Evolutionary conservation across 306 rosid genomes (phyloP).

Genomic region (Citrullus colocynthis): DNA sequence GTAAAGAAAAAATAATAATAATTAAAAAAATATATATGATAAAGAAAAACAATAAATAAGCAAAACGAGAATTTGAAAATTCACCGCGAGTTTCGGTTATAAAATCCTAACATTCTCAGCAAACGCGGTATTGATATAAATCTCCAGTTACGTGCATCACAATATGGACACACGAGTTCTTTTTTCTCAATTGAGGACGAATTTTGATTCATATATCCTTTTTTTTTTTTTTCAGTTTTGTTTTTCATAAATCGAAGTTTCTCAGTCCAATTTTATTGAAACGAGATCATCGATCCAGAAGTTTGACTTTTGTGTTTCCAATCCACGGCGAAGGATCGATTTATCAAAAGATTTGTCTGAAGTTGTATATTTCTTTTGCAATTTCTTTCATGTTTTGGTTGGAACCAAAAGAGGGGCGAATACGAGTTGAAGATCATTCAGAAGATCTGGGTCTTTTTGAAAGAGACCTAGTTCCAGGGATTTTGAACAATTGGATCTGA

Average conservation of each 20-base stretch:
- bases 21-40: too few species aligned
- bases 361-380: not conserved
- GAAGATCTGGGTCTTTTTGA: constrained; percentile 17
- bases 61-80: not conserved
- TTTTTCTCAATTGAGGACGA: not conserved
- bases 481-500: constrained; percentile 12
- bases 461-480: constrained; percentile 19
- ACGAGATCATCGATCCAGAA: constrained; percentile 1
- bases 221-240: not conserved
- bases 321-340: not conserved
- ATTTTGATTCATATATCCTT: not conserved
- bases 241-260: not conserved
- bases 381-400: not conserved
- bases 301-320: not conserved
- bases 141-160: not conserved
- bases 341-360: not conserved
- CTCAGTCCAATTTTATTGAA: not conserved
- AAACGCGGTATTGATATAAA: not conserved
- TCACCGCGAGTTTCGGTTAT: constrained; percentile 5
- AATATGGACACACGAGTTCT: not conserved
- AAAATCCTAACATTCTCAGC: not conserved
- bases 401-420: not conserved
- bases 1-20: too few species aligned
- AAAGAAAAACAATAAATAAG: too few species aligned
- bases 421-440: not conserved